Base-by-base conservation (phyloP, 352 stramenopile species). In the Pythium guiyangense region DNA sequence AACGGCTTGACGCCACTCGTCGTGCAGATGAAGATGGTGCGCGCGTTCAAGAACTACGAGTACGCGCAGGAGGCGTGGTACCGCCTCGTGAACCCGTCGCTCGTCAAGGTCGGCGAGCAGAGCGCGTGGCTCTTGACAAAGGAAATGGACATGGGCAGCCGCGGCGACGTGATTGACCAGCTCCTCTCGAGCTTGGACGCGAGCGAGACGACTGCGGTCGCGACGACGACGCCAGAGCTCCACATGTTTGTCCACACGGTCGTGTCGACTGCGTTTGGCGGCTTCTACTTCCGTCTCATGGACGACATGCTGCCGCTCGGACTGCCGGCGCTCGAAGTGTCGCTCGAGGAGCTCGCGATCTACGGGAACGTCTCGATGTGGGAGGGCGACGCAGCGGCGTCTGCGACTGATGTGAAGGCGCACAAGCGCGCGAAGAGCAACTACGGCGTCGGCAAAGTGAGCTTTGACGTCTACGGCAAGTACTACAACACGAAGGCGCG, bases 21-120 rank as follows among this genome's bases (percentile, higher is more conserved):
- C 6, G 76, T 92, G 17, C 86, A 96, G 63, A 89, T 88, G 60
- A 96, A 94, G 60, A 92, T 96, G 80, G 79, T 96, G 8, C 82
- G 86, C 43, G 51, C 69, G 20, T 96, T 96, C 61, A 86, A 82
- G 55, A 93, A 88, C 62, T 94, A 86, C 27, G 86, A 96, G 15
- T 96, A 90, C 60, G 86, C 86, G 14, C 82, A 96, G 57, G 84
- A 96, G 60, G 80, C 86, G 26, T 96, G 86, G 86, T 80, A 74
- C 54, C 73, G 79, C 4, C 68, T 96, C 18, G 81, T 96, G 11
- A 91, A 92, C 35, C 86, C 82, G 22, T 80, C 71, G 34, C 55
- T 96, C 10, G 51, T 79, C 11, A 91, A 87, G 52, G 77, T 83
- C 2, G 70, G 66, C 12, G 86, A 96, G 50, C 69, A 86, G 40